Evolutionary conservation across 306 rosid species (phyloP).

Genomic region (Trichosanthes cucumerina): DNA sequence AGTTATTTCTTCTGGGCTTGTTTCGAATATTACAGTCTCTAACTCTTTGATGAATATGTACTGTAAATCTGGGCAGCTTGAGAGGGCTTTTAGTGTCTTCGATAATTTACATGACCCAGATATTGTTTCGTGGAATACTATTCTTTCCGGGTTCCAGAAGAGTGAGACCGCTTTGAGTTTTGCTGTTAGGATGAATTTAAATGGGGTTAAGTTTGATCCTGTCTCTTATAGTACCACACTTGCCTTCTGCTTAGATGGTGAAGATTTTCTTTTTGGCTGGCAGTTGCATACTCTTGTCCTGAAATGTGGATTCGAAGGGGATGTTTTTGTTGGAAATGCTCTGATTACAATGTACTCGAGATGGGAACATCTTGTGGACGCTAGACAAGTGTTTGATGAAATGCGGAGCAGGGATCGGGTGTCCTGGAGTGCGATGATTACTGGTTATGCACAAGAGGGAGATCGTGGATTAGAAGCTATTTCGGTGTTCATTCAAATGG

Average conservation of each 20-base stretch:
- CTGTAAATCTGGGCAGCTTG: conserved; percentile 39
- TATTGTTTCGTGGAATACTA: conserved; percentile 76
- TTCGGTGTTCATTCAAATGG: conserved; percentile 46
- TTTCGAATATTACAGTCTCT: conserved; percentile 29
- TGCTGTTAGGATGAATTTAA: conserved; percentile 37
- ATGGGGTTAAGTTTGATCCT: conserved; percentile 54
- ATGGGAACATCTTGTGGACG: conserved; percentile 40
- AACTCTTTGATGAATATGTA: conserved; percentile 86
- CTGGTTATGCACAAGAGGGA: conserved; percentile 70
- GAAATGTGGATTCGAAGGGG: conserved; percentile 47
- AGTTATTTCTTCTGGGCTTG: conserved; percentile 36
- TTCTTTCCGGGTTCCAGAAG: conserved; percentile 61
- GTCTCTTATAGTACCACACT: conserved; percentile 54
- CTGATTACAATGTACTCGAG: conserved; percentile 64
- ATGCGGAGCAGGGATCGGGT: conserved; percentile 50
- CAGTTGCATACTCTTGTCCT: conserved; percentile 52
- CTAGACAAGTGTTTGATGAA: conserved; percentile 56
- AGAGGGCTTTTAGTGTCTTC: conserved; percentile 37
- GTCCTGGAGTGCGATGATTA: conserved; percentile 71
- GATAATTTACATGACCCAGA: conserved; percentile 42
- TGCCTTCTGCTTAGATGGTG: conserved; percentile 39
- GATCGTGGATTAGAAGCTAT: conserved; percentile 49
- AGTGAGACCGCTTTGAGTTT: conserved; percentile 50
- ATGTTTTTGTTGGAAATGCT: conserved; percentile 68
- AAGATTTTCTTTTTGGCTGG: conserved; percentile 48